These are phyloP conservation scores for Glutinoglossum americanum DNA, from an alignment of 495 filamentous ascomycete species.

Conservation along the genomic window DNA sequence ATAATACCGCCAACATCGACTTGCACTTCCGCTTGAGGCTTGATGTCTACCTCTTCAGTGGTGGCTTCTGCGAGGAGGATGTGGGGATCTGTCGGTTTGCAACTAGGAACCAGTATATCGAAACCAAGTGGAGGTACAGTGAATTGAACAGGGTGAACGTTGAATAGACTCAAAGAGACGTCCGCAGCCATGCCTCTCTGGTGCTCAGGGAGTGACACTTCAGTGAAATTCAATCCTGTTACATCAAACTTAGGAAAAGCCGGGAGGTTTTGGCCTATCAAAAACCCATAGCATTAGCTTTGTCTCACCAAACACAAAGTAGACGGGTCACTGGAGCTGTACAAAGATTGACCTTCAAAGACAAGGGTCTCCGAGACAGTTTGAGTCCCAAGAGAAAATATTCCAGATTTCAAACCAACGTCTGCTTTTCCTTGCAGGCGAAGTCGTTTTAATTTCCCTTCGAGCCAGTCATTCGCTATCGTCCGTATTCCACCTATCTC, in stretches of 20 bases:
- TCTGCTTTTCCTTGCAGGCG: slow-evolving; percentile 46
- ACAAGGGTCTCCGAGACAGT: slow-evolving; percentile 42
- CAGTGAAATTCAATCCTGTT: slow-evolving; percentile 49
- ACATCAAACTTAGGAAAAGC: slow-evolving; percentile 58
- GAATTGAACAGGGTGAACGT: slow-evolving; percentile 55
- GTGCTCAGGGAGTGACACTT: slow-evolving; percentile 28
- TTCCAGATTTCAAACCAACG: slow-evolving; percentile 51
- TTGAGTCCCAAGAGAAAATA: slow-evolving; percentile 56
- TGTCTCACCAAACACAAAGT: neutral
- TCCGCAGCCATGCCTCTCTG: slow-evolving; percentile 54
- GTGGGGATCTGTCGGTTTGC: slow-evolving; percentile 33
- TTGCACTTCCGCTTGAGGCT: slow-evolving; percentile 39
- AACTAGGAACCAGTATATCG: slow-evolving; percentile 62
- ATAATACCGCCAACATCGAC: slow-evolving; percentile 49
- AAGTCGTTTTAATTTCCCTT: slow-evolving; percentile 46
- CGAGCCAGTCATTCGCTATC: slow-evolving; percentile 76
- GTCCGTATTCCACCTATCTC: slow-evolving; percentile 54
- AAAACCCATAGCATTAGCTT: neutral
- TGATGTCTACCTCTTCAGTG: slow-evolving; percentile 39
- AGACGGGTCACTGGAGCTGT: slow-evolving; percentile 9
- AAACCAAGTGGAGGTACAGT: slow-evolving; percentile 62
- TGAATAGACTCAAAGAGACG: slow-evolving; percentile 41
- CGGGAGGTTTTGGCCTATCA: slow-evolving; percentile 41
- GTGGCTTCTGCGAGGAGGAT: slow-evolving; percentile 58
- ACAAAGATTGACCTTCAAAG: slow-evolving; percentile 61